These are phyloP conservation scores for Heimioporus sp. DNA, from an alignment of 768 basidiomycete species.

Conservation along the genomic window DNA sequence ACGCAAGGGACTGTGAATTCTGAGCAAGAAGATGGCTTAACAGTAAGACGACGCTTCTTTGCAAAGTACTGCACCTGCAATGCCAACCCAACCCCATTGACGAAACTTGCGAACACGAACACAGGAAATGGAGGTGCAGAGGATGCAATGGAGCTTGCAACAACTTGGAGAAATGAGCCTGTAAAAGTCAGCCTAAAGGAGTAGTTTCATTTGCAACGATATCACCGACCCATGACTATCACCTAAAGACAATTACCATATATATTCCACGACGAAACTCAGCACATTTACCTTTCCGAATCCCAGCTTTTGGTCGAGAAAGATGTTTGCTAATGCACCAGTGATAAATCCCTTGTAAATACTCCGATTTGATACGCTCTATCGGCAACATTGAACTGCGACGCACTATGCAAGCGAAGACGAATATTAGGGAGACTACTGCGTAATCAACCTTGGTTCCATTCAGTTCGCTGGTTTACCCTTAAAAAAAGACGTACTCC, in stretches of 20 bases:
- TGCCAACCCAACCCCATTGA: constrained; percentile 52
- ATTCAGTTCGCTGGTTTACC: neutral
- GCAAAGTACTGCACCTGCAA: constrained; percentile 31
- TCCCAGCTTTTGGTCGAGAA: constrained; percentile 40
- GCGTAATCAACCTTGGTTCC: constrained; percentile 44
- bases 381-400: neutral
- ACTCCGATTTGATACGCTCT: constrained; percentile 16
- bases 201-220: neutral
- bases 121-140: constrained; percentile 63
- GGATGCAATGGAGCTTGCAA: constrained; percentile 46
- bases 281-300: constrained; percentile 38
- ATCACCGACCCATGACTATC: constrained; percentile 35
- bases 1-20: constrained; percentile 75
- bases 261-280: neutral
- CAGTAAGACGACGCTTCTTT: neutral
- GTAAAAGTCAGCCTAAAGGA: neutral
- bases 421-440: constrained; percentile 52
- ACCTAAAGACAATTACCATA: constrained; percentile 26
- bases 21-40: constrained; percentile 19
- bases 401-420: constrained; percentile 45
- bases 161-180: constrained; percentile 52
- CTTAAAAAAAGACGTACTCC: constrained; percentile 29
- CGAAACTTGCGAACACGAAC: constrained; percentile 47
- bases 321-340: constrained; percentile 47
- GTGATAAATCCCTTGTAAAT: constrained; percentile 39